A percentile compares a stretch with the other conserved stretches of the same genome.
Conservation (phyloP, 148 eudicot species). For the Camellia japonica region DNA sequence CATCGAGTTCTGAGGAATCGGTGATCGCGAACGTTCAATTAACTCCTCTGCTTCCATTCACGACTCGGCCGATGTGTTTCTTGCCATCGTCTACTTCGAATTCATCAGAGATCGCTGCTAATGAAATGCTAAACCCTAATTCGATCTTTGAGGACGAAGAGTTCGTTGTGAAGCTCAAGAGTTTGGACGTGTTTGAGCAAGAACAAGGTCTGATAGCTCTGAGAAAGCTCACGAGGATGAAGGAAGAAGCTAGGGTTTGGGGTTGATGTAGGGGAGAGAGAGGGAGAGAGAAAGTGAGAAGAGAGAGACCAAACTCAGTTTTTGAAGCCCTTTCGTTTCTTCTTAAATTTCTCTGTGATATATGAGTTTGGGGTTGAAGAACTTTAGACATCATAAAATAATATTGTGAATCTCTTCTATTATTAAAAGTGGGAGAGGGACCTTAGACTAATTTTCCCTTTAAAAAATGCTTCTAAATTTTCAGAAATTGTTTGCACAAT, state of each 20-base stretch:
- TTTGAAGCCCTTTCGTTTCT: too few species aligned
- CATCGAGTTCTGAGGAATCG: slow-evolving; percentile 84
- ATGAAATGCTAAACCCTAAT: slow-evolving; percentile 25
- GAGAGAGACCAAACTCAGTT: too few species aligned
- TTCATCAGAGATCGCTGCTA: slow-evolving; percentile 42
- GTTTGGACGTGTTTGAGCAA: slow-evolving; percentile 55
- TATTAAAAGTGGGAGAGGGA: too few species aligned
- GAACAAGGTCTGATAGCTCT: slow-evolving; percentile 44
- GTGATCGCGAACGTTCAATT: slow-evolving; percentile 46
- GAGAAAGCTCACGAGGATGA: slow-evolving; percentile 52
- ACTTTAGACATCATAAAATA: too few species aligned
- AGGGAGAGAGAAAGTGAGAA: too few species aligned
- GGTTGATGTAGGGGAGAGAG: too few species aligned
- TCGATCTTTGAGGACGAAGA: slow-evolving; percentile 45
- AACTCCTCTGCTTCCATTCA: slow-evolving; percentile 58
- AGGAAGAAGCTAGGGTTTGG: slow-evolving; percentile 49
- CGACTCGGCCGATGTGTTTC: slow-evolving; percentile 67
- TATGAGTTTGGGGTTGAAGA: too few species aligned
- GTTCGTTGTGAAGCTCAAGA: slow-evolving; percentile 39
- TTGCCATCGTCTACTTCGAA: slow-evolving; percentile 48
- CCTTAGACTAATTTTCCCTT: too few species aligned
- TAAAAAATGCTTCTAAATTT: too few species aligned
- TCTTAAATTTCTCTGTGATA: too few species aligned
- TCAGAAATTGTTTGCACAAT: too few species aligned
- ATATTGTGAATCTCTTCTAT: too few species aligned